Evolutionary conservation across 768 basidiomycete genomes (phyloP).

Genomic region (Boletellus ananiceps): DNA sequence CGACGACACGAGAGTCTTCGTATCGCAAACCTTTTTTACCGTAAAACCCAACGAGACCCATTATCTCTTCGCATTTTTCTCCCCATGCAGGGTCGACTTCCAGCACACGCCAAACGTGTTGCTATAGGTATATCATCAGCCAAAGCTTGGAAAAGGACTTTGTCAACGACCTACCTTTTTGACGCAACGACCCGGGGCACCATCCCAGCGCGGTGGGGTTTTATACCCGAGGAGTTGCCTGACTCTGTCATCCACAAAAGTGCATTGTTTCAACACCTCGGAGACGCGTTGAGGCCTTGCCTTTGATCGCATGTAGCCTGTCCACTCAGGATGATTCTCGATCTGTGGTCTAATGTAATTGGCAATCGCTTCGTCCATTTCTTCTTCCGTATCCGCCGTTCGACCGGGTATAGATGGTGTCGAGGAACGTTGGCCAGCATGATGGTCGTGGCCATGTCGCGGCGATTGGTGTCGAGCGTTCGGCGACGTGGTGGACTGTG

Average conservation of each 20-base stretch:
- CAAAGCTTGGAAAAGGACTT: neutral
- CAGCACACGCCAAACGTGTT: conserved; percentile 52
- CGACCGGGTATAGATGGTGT: conserved; percentile 27
- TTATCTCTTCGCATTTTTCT: conserved; percentile 46
- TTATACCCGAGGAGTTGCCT: conserved; percentile 41
- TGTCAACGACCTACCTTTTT: conserved; percentile 37
- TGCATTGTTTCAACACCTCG: conserved; percentile 46
- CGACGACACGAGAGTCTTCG: conserved; percentile 46
- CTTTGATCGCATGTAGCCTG: conserved; percentile 42
- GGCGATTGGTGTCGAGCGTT: neutral
- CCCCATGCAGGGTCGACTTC: conserved; percentile 41
- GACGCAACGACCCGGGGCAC: conserved; percentile 35
- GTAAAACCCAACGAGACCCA: conserved; percentile 49
- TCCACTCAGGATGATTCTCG: conserved; percentile 42
- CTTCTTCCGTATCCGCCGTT: conserved; percentile 33
- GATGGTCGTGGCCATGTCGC: conserved; percentile 1
- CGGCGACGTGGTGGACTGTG: conserved; percentile 10
- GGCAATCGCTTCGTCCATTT: conserved; percentile 39
- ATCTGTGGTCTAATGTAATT: conserved; percentile 42
- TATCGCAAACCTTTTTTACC: conserved; percentile 49
- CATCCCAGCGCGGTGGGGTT: conserved; percentile 40
- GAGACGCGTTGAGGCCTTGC: conserved; percentile 37
- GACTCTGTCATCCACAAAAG: conserved; percentile 47
- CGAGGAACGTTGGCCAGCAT: conserved; percentile 4
- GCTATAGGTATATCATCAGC: conserved; percentile 14